Evolutionary conservation across 169 alveolate genomes (phyloP), one percentile per base, ranked within the genome.

Genomic region (Pseudocohnilembus persalinus): DNA sequence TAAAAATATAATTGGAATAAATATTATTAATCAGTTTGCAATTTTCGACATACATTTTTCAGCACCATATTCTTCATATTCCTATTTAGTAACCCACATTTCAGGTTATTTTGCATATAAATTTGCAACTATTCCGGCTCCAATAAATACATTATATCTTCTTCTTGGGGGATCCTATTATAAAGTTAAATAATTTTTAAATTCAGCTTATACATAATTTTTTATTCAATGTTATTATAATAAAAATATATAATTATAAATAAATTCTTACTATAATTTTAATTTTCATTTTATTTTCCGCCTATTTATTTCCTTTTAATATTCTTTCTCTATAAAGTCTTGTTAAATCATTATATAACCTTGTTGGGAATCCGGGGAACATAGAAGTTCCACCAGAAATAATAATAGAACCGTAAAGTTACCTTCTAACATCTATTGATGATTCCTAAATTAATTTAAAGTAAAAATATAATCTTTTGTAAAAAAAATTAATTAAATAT

Each of bases 331-430:
- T 83, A 82, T 87, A 93, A 31, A 88, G 33, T 63, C 78, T 84
- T 72, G 72, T 88, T 0, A 93, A 32, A 74, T 94, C 97, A 29
- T 88, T 89, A 34, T 88, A 90, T 1, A 95, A 76, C 85, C 98
- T 88, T 24, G 94, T 84, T 29, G 96, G 92, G 88, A 91, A 90
- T 35, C 98, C 98, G 31, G 98, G 97, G 84, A 92, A 92, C 96
- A 94, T 93, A 35, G 97, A 94, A 0, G 97, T 88, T 32, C 97
- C 98, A 15, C 97, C 98, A 76, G 96, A 83, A 26, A 95, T 81
- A 4, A 93, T 83, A 35, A 95, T 93, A 81, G 88, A 88, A 26
- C 81, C 49, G 84, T 88, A 90, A n/a, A 95, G 73, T 31, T 75
- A 76, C 49, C 74, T 63, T 85, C 95, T 86, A 24, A 92, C 78